A percentile compares a stretch with the other conserved stretches of the same genome.
Evolutionary conservation across 2,329 filamentous ascomycete species (phyloP).

Genomic region (Xenosphaeropsis pyriputrescens): DNA sequence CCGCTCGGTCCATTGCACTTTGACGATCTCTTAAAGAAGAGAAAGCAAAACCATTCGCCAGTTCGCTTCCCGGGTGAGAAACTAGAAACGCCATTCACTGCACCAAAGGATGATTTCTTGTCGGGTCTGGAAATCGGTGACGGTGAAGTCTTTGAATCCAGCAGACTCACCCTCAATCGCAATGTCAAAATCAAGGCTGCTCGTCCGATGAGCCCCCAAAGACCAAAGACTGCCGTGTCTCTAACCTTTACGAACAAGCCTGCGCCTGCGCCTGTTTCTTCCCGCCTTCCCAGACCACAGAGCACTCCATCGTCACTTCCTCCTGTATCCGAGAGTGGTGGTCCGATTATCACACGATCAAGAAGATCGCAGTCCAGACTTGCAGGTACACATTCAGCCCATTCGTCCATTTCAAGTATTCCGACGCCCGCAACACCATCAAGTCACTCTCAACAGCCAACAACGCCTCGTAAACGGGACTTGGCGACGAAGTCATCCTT

Average conservation of each 20-base stretch:
- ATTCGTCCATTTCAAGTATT: slow-evolving; percentile 53
- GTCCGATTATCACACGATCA: slow-evolving; percentile 43
- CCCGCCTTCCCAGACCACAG: slow-evolving; percentile 68
- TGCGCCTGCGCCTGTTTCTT: slow-evolving; percentile 27
- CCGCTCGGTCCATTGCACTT: slow-evolving; percentile 77
- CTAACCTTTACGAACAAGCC: slow-evolving; percentile 82
- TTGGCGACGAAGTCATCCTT: slow-evolving; percentile 38
- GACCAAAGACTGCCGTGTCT: slow-evolving; percentile 64
- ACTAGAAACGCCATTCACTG: slow-evolving; percentile 4
- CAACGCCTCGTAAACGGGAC: slow-evolving; percentile 46
- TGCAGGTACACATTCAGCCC: slow-evolving; percentile 46
- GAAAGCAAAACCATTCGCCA: slow-evolving; percentile 46
- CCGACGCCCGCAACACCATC: slow-evolving; percentile 44
- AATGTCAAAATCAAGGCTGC: slow-evolving; percentile 79
- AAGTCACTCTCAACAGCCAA: slow-evolving; percentile 34
- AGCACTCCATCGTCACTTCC: slow-evolving; percentile 61
- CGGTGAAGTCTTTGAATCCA: slow-evolving; percentile 66
- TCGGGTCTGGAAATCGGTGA: slow-evolving; percentile 77
- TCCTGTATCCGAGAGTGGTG: slow-evolving; percentile 82
- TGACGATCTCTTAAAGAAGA: slow-evolving; percentile 58
- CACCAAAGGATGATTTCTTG: slow-evolving; percentile 59
- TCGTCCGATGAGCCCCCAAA: slow-evolving; percentile 52
- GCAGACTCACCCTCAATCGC: slow-evolving; percentile 73
- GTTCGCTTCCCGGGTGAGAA: slow-evolving; percentile 28
- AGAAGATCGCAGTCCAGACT: slow-evolving; percentile 53